phyloP scores from a whole-genome alignment of 148 eudicot species.

The Tetragonia tetragonoides region DNA sequence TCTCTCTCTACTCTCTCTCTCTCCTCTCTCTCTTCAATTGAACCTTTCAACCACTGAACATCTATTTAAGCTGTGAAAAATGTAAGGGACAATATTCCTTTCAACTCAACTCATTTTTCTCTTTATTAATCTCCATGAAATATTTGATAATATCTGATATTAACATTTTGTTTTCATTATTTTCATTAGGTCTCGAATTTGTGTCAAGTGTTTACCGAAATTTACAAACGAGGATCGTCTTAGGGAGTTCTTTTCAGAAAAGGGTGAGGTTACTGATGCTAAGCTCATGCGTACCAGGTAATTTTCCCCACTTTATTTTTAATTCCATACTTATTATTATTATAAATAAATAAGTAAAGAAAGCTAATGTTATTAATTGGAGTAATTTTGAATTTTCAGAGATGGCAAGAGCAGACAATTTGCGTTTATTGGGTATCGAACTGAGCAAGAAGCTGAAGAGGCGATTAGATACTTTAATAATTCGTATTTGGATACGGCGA shows the following conservation, averaged over 20 bases:
- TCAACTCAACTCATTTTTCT: too few relatives aligned
- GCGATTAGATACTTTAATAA: conserved; percentile 77
- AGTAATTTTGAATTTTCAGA: conserved; percentile 32
- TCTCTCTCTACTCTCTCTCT: too few relatives aligned
- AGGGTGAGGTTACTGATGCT: conserved; percentile 93
- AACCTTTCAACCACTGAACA: too few relatives aligned
- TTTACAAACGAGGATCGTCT: conserved; percentile 64
- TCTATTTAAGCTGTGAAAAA: too few relatives aligned
- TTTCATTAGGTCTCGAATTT: conserved; percentile 64
- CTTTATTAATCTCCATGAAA: too few relatives aligned
- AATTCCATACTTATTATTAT: not conserved
- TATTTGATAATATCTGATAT: not conserved
- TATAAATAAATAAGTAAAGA: too few relatives aligned
- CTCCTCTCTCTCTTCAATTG: too few relatives aligned
- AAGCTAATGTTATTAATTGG: not conserved
- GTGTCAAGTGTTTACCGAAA: conserved; percentile 81
- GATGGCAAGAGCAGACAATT: conserved; percentile 92
- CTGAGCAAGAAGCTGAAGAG: conserved; percentile 69
- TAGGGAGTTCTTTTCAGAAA: conserved; percentile 69
- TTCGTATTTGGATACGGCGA: conserved; percentile 63
- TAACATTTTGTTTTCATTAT: not conserved
- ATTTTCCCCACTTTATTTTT: not conserved
- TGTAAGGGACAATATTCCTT: too few relatives aligned
- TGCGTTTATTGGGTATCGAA: conserved; percentile 84
- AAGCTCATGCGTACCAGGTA: conserved; percentile 85